A percentile compares a stretch with the other conserved stretches of the same genome.
These are phyloP conservation scores for Chalciporus sp. DNA, from an alignment of 1,284 basidiomycete species.

Conservation along the genomic window DNA sequence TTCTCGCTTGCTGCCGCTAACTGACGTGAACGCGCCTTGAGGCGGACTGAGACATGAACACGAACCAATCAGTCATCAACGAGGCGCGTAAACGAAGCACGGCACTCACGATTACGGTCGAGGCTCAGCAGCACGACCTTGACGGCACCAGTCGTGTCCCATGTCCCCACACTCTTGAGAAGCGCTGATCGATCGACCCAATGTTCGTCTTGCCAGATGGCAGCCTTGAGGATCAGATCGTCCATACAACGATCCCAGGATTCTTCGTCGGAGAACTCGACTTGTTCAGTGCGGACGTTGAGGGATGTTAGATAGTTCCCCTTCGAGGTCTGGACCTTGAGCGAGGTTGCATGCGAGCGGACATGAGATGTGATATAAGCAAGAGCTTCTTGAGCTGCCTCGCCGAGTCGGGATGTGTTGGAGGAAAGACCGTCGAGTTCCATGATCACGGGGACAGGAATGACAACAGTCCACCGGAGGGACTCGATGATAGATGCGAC, in stretches of 20 bases:
- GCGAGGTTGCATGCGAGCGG: conserved; percentile 69
- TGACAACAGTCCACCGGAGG: conserved; percentile 83
- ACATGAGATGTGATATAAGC: conserved; percentile 77
- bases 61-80: conserved; percentile 18
- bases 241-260: conserved; percentile 85
- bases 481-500: conserved; percentile 81
- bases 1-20: conserved; percentile 77
- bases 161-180: conserved; percentile 48
- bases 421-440: conserved; percentile 89
- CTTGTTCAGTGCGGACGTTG: conserved; percentile 82
- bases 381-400: conserved; percentile 73
- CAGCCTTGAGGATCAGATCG: conserved; percentile 90
- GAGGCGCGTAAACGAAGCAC: not conserved
- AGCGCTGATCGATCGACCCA: conserved; percentile 84
- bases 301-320: conserved; percentile 93
- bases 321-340: conserved; percentile 94
- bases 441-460: conserved; percentile 94
- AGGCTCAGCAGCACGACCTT: conserved; percentile 90
- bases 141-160: conserved; percentile 51
- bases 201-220: conserved; percentile 90
- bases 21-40: conserved; percentile 83
- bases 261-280: conserved; percentile 66
- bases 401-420: conserved; percentile 67
- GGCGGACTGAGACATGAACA: conserved; percentile 54
- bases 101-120: conserved; percentile 85